Evolutionary conservation across 306 rosid genomes (phyloP).

Genomic region (Quillaja saponaria): DNA sequence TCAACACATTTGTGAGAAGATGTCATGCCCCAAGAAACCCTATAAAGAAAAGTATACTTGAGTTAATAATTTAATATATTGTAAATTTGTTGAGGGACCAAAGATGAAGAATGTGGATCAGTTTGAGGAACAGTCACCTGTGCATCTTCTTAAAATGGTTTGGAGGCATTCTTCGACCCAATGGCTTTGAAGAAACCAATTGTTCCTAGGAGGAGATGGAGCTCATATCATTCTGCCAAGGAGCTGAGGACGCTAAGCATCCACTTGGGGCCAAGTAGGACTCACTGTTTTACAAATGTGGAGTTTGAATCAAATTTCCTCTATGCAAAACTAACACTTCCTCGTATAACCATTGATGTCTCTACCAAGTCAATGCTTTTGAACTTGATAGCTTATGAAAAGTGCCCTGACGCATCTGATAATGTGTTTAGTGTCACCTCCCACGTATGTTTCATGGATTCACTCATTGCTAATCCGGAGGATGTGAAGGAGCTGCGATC

Average conservation of each 20-base stretch:
- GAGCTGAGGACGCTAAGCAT: slow-evolving; percentile 14
- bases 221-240: background rate
- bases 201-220: background rate
- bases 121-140: background rate
- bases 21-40: background rate
- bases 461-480: slow-evolving; percentile 12
- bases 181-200: no score
- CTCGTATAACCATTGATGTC: slow-evolving; percentile 16
- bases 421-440: slow-evolving; percentile 1
- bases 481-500: slow-evolving; percentile 3
- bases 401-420: slow-evolving; percentile 3
- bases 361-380: background rate
- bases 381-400: slow-evolving; percentile 20
- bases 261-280: background rate
- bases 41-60: no score
- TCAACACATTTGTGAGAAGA: background rate
- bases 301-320: background rate
- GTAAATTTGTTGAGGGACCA: no score
- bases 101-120: no score
- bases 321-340: slow-evolving; percentile 2
- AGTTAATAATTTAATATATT: no score
- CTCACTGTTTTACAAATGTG: background rate
- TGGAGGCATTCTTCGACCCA: background rate
- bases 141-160: slow-evolving; percentile 19
- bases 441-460: slow-evolving; percentile 17